These are phyloP conservation scores for Hortiboletus flavorubellus DNA, from an alignment of 768 basidiomycete species.

Conservation along the genomic window DNA sequence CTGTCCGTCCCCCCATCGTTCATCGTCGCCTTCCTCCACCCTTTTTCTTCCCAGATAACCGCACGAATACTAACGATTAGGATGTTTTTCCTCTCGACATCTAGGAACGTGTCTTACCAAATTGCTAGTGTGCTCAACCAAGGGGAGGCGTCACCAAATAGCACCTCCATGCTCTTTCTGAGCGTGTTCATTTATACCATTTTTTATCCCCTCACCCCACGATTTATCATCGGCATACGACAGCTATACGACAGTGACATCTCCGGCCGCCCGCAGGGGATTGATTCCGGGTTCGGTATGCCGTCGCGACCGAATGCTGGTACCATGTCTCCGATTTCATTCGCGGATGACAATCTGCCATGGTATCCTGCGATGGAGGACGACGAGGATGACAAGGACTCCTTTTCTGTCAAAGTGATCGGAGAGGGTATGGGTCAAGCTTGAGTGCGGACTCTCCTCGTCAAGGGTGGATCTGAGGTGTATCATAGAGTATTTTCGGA, in stretches of 20 bases:
- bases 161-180: neutral
- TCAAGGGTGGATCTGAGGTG: too few relatives aligned
- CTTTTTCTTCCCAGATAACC: too few relatives aligned
- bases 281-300: neutral
- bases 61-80: too few relatives aligned
- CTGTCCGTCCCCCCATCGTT: too few relatives aligned
- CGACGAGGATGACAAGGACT: neutral
- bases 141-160: neutral
- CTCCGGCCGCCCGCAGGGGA: neutral
- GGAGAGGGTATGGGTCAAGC: neutral
- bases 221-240: slow-evolving; percentile 8
- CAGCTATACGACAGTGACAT: neutral
- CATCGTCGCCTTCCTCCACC: too few relatives aligned
- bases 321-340: neutral
- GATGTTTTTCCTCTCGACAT: neutral
- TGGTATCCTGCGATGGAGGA: neutral
- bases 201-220: neutral
- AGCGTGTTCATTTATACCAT: neutral
- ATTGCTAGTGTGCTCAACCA: neutral
- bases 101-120: neutral
- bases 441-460: neutral
- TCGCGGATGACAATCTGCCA: neutral
- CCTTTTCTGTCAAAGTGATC: neutral
- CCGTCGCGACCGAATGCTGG: neutral
- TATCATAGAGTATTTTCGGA: too few relatives aligned